These are phyloP conservation scores for Annulohypoxylon stygium DNA, from an alignment of 495 filamentous ascomycete genomes.

Conservation along the genomic window DNA sequence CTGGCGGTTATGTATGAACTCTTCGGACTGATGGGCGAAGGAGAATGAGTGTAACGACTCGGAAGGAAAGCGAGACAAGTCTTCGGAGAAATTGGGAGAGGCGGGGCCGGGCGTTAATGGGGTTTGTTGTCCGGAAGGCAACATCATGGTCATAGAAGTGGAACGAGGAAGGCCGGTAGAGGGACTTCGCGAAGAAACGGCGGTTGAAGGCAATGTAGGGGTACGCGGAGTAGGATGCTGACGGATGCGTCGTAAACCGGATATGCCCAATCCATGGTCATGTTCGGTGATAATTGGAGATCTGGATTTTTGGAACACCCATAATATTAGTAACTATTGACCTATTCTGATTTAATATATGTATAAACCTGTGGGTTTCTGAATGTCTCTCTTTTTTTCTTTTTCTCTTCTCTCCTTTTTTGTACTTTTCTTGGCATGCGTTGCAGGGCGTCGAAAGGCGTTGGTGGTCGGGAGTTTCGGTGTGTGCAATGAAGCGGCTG, in stretches of 20 bases:
- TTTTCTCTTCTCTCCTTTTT: constrained; percentile 11
- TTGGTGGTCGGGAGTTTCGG: constrained; percentile 14
- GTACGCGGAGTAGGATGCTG: constrained; percentile 75
- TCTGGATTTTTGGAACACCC: constrained; percentile 50
- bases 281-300: constrained; percentile 68
- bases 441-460: neutral
- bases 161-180: constrained; percentile 73
- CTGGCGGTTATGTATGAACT: constrained; percentile 88
- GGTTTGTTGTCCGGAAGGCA: constrained; percentile 54
- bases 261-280: constrained; percentile 70
- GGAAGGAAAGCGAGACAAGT: constrained; percentile 90
- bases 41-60: constrained; percentile 99
- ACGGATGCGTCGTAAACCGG: constrained; percentile 92
- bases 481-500: constrained; percentile 40
- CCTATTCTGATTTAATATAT: constrained; percentile 13
- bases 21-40: constrained; percentile 95
- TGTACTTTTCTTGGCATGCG: neutral
- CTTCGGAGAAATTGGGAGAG: constrained; percentile 85
- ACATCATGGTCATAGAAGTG: constrained; percentile 70
- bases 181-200: constrained; percentile 69
- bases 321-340: constrained; percentile 45
- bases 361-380: constrained; percentile 22
- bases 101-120: constrained; percentile 69
- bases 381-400: constrained; percentile 8
- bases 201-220: constrained; percentile 71